Conservation (phyloP, 164 flowering plant genomes). For the Magnolia sinica region DNA sequence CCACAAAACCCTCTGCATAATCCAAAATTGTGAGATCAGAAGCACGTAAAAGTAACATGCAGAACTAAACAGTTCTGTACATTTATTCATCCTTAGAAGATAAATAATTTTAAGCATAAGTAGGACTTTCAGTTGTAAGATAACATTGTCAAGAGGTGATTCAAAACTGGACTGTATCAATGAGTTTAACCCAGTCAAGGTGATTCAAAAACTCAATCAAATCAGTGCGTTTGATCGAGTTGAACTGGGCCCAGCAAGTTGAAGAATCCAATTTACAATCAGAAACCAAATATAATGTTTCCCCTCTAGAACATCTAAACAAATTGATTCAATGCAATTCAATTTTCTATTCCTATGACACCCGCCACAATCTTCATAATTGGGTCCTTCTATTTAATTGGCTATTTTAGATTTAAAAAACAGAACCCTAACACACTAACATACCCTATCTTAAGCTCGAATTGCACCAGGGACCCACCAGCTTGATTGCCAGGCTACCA, state of each 20-base stretch:
- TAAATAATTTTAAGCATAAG: background rate
- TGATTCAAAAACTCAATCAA: background rate
- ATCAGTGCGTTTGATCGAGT: too few species aligned
- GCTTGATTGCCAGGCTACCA: background rate
- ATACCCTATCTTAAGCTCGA: background rate
- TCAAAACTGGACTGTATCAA: background rate
- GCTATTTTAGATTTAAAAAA: too few species aligned
- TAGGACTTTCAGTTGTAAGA: background rate
- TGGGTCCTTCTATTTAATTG: too few species aligned
- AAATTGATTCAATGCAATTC: too few species aligned
- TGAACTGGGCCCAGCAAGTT: too few species aligned
- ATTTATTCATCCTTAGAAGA: background rate
- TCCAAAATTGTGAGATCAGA: conserved; percentile 1
- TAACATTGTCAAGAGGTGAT: background rate
- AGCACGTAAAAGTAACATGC: background rate
- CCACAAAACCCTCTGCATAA: conserved; percentile 76
- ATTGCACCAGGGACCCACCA: background rate
- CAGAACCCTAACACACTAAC: too few species aligned
- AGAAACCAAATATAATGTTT: too few species aligned
- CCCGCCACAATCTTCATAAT: too few species aligned
- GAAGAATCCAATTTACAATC: too few species aligned
- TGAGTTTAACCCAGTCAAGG: background rate
- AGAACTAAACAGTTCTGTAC: background rate
- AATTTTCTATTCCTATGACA: too few species aligned
- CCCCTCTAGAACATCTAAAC: too few species aligned